Conservation (phyloP, 1,139 yeast species). For the Yamadazyma oceani region DNA sequence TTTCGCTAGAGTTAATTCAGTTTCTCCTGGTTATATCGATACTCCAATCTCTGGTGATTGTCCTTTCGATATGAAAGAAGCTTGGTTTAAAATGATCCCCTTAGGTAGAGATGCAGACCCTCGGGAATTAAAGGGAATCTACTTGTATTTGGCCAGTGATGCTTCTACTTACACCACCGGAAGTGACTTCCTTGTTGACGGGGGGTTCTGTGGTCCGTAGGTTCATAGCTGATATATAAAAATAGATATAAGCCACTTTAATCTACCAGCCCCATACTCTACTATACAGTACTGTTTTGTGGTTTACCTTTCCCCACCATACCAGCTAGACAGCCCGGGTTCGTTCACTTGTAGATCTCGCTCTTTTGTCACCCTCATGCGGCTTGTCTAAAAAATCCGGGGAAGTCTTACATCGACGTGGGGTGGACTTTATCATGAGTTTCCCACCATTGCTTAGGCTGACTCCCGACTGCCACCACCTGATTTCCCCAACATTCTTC, state of each 20-base stretch:
- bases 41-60: conserved; percentile 54
- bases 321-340: no score
- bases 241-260: no score
- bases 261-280: no score
- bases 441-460: neutral
- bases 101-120: conserved; percentile 41
- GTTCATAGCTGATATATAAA: neutral
- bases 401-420: neutral
- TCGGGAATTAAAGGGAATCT: conserved; percentile 41
- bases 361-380: neutral
- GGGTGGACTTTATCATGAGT: neutral
- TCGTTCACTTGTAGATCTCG: no score
- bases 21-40: conserved; percentile 56
- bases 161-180: conserved; percentile 46
- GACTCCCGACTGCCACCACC: neutral
- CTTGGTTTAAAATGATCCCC: conserved; percentile 37
- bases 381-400: conserved; percentile 1
- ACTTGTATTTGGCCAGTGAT: conserved; percentile 40
- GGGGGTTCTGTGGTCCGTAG: conserved; percentile 45
- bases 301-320: no score
- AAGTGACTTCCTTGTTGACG: conserved; percentile 46
- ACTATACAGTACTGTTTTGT: no score
- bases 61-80: conserved; percentile 32
- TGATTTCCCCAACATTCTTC: neutral
- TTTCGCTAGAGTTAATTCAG: conserved; percentile 55